Conservation (phyloP, 78 protist genomes). For the Dictyostelium capitatum region DNA sequence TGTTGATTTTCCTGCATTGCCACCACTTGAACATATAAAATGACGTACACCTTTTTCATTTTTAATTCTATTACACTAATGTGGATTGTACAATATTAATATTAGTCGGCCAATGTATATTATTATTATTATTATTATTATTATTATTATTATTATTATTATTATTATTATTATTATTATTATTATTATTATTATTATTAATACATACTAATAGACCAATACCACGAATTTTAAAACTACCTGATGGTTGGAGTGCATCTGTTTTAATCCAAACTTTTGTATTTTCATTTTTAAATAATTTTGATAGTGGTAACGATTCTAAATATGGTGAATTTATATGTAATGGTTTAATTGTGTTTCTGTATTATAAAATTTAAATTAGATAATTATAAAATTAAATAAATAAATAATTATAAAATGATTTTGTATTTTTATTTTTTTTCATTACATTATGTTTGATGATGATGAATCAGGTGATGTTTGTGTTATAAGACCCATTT, state of each 20-base stretch:
- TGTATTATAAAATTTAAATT: background rate
- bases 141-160: too few relatives aligned
- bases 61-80: slow-evolving; percentile 48
- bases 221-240: slow-evolving; percentile 82
- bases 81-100: too few relatives aligned
- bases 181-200: too few relatives aligned
- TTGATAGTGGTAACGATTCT: slow-evolving; percentile 16
- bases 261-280: slow-evolving; percentile 58
- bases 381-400: background rate
- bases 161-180: too few relatives aligned
- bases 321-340: slow-evolving; percentile 38
- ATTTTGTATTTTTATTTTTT: background rate
- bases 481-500: background rate
- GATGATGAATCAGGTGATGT: background rate
- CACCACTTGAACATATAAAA: slow-evolving; percentile 79
- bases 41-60: slow-evolving; percentile 19
- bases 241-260: slow-evolving; percentile 81
- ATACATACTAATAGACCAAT: slow-evolving; percentile 41
- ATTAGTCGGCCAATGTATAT: too few relatives aligned
- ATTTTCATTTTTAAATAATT: background rate
- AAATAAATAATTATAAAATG: background rate
- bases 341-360: background rate
- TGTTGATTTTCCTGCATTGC: slow-evolving; percentile 82
- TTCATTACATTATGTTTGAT: background rate
- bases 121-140: too few relatives aligned